These are phyloP conservation scores for Skeletonema grethae DNA, from an alignment of 108 stramenopile genomes.

Conservation along the genomic window DNA sequence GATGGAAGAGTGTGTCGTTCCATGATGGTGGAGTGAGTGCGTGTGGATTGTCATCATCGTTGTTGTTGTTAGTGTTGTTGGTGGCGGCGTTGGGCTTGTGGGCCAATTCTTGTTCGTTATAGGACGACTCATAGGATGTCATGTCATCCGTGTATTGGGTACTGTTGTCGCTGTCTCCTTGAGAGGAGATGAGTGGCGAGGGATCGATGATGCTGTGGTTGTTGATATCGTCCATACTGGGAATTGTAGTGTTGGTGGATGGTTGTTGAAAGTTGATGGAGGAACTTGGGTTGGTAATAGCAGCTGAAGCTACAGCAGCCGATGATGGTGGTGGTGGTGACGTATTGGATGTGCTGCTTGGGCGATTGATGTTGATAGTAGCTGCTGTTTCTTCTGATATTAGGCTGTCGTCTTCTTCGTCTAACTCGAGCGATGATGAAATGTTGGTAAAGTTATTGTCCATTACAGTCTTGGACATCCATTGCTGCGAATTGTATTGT, in stretches of 20 bases:
- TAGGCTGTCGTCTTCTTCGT: neutral
- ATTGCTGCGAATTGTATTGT: neutral
- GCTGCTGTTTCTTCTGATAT: no score
- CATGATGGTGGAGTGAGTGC: constrained; percentile 18
- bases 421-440: neutral
- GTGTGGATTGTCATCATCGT: neutral
- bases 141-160: neutral
- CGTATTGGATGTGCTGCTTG: neutral
- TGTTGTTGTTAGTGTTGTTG: neutral
- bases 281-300: no score
- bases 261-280: constrained; percentile 5
- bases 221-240: neutral
- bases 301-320: no score
- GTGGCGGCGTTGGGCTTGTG: neutral
- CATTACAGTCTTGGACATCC: neutral
- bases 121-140: neutral
- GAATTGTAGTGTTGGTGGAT: neutral
- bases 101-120: neutral
- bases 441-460: neutral
- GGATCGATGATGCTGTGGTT: neutral
- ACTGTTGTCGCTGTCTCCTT: neutral
- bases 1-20: constrained; percentile 10
- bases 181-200: neutral
- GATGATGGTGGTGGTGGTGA: neutral
- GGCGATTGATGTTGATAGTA: neutral